Evolutionary conservation across 2,329 filamentous ascomycete genomes (phyloP).

Genomic region (Rhytidhysteron rufulum): DNA sequence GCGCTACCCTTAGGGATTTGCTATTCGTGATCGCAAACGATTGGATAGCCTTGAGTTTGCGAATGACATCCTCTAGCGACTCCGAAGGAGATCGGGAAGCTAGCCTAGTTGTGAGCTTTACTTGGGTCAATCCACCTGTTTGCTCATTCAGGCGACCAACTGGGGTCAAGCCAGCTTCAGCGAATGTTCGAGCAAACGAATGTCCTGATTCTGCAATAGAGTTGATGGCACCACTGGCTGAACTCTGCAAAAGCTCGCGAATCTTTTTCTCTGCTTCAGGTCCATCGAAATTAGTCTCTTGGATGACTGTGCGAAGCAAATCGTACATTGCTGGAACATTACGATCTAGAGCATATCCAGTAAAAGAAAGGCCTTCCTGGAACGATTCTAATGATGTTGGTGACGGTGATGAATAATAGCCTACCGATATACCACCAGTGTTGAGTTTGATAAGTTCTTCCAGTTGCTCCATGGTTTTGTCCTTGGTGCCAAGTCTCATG

Average conservation of each 20-base stretch:
- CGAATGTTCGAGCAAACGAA: slow-evolving; percentile 76
- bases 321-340: slow-evolving; percentile 92
- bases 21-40: slow-evolving; percentile 66
- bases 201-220: slow-evolving; percentile 89
- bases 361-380: slow-evolving; percentile 78
- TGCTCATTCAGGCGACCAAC: slow-evolving; percentile 74
- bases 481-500: slow-evolving; percentile 86
- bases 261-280: slow-evolving; percentile 78
- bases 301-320: slow-evolving; percentile 72
- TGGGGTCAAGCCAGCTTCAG: slow-evolving; percentile 73
- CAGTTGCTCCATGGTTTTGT: slow-evolving; percentile 86
- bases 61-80: slow-evolving; percentile 69
- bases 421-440: slow-evolving; percentile 83
- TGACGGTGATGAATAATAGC: slow-evolving; percentile 77
- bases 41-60: slow-evolving; percentile 83
- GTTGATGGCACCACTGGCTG: slow-evolving; percentile 86
- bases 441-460: slow-evolving; percentile 96
- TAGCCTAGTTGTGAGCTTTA: slow-evolving; percentile 76
- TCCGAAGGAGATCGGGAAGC: slow-evolving; percentile 69
- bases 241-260: slow-evolving; percentile 78
- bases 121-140: slow-evolving; percentile 83
- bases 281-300: slow-evolving; percentile 87
- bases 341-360: slow-evolving; percentile 81
- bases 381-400: slow-evolving; percentile 67
- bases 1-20: slow-evolving; percentile 69